phyloP scores from a whole-genome alignment of 2,329 filamentous ascomycete genomes.

The Sarocladium oryzae region DNA sequence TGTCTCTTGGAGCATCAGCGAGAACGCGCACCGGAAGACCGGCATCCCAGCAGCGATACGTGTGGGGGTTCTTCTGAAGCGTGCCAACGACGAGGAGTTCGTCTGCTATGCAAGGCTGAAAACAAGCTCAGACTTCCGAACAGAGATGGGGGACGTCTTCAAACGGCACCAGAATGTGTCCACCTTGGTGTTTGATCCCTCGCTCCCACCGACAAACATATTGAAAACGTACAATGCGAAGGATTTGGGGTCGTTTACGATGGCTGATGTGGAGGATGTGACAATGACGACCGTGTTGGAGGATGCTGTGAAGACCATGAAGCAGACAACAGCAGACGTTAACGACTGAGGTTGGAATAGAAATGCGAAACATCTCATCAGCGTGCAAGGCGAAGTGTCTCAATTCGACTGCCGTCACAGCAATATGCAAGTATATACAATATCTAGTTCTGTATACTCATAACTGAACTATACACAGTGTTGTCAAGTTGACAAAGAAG shows the following conservation, averaged over 20 bases:
- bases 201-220: background rate
- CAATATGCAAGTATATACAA: too few species aligned
- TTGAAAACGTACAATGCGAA: background rate
- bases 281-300: background rate
- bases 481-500: too few species aligned
- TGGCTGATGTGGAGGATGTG: background rate
- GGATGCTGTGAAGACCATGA: background rate
- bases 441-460: too few species aligned
- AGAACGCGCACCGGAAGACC: background rate
- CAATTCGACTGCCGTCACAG: too few species aligned
- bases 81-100: conserved; percentile 1
- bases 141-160: background rate
- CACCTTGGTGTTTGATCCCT: background rate
- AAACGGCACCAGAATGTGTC: background rate
- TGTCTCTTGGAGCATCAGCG: background rate
- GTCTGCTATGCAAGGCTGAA: background rate
- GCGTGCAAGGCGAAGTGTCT: too few species aligned
- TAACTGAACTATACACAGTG: too few species aligned
- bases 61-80: background rate
- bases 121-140: background rate
- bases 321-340: too few species aligned
- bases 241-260: background rate
- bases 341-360: too few species aligned
- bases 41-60: background rate
- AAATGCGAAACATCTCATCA: too few species aligned